Evolutionary conservation across 352 stramenopile species (phyloP).

Genomic region (Vaucheria bursata): DNA sequence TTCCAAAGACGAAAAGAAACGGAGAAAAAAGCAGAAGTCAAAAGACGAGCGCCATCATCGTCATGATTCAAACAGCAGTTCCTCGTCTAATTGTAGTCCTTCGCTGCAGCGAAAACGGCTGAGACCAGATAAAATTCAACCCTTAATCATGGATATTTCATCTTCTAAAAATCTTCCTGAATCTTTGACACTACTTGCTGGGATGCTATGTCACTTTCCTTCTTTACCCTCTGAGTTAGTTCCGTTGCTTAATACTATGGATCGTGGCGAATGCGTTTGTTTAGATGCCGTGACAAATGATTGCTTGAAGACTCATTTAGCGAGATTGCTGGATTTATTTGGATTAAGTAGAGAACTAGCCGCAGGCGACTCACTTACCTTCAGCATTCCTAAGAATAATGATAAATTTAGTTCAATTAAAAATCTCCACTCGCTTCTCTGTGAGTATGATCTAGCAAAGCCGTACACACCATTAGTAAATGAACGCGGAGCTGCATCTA

Average conservation of each 20-base stretch:
- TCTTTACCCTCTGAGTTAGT: background rate
- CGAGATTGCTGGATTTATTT: background rate
- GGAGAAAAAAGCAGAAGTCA: background rate
- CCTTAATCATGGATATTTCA: no score
- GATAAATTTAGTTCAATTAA: background rate
- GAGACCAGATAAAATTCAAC: background rate
- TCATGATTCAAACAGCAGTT: background rate
- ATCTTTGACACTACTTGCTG: background rate
- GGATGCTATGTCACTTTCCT: slow-evolving; percentile 1
- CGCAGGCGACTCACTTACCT: background rate
- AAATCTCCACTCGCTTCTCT: background rate
- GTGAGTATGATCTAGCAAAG: background rate
- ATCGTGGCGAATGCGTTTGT: background rate
- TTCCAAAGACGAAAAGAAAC: background rate
- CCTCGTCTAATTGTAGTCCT: background rate
- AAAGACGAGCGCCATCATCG: background rate
- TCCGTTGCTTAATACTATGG: background rate
- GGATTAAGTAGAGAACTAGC: background rate
- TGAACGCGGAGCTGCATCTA: no score
- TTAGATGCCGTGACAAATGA: background rate
- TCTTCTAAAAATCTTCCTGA: no score
- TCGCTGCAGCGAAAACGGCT: background rate
- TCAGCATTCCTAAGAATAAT: background rate
- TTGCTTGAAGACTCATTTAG: background rate
- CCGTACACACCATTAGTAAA: no score